phyloP scores from a whole-genome alignment of 2,329 filamentous ascomycete species.

The Apiospora arundinis region DNA sequence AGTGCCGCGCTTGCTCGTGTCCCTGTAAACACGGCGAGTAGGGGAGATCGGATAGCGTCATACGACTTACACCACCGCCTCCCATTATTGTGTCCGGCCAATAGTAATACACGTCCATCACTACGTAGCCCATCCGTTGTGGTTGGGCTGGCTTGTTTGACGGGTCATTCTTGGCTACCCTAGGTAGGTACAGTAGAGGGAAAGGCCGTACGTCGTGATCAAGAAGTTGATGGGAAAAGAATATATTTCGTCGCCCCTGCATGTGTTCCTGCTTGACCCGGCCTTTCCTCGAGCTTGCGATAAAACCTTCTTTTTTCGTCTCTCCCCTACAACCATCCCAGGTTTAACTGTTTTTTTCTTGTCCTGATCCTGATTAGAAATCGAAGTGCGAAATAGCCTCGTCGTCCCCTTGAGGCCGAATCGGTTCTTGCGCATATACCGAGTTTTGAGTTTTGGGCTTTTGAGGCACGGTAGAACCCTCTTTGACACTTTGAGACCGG shows the following conservation, averaged over 20 bases:
- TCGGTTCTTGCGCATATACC: conserved; percentile 8
- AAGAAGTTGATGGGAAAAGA: neutral
- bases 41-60: conserved; percentile 23
- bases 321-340: neutral
- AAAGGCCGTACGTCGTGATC: conserved; percentile 6
- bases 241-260: conserved; percentile 11
- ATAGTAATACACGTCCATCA: neutral
- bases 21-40: conserved; percentile 12
- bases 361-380: neutral
- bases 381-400: neutral
- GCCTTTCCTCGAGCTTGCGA: neutral
- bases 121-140: conserved; percentile 11
- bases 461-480: conserved; percentile 16
- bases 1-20: conserved; percentile 17
- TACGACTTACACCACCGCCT: conserved; percentile 21
- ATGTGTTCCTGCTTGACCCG: neutral
- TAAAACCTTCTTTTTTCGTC: conserved; percentile 1
- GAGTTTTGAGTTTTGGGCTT: conserved; percentile 13
- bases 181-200: neutral
- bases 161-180: conserved; percentile 6
- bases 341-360: neutral
- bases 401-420: neutral
- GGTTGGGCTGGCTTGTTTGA: conserved; percentile 13
- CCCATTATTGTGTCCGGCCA: conserved; percentile 12
- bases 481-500: conserved; percentile 16